These are phyloP conservation scores for Thermochaetoides thermophila DNA, from an alignment of 495 filamentous ascomycete genomes.

Conservation along the genomic window DNA sequence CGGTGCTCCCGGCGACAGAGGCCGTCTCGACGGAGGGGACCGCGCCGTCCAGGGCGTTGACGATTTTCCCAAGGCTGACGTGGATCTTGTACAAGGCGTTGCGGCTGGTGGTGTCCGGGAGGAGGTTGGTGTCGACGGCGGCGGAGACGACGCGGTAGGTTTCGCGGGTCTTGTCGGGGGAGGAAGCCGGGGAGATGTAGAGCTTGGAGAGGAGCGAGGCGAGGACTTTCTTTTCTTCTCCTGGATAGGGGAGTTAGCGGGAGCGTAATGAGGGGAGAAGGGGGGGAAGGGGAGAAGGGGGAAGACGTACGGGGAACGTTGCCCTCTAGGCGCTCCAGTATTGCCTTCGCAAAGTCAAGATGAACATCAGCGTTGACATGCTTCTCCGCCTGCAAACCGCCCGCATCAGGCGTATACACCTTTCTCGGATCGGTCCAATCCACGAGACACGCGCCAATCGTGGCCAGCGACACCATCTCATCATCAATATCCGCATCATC, in stretches of 20 bases:
- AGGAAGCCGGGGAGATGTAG: conserved; percentile 50
- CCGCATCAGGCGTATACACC: conserved; percentile 52
- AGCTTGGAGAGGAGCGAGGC: conserved; percentile 69
- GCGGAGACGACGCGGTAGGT: conserved; percentile 42
- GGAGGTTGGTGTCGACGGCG: conserved; percentile 55
- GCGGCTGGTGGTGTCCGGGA: conserved; percentile 52
- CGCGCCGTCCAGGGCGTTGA: conserved; percentile 36
- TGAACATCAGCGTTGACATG: conserved; percentile 53
- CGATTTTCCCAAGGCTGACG: conserved; percentile 45
- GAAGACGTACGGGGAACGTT: conserved; percentile 44
- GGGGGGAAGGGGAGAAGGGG: conserved; percentile 12
- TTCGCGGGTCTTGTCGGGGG: conserved; percentile 31
- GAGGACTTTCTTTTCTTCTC: conserved; percentile 75
- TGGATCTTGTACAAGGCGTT: conserved; percentile 73
- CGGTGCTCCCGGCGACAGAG: too few relatives aligned
- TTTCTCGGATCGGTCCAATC: conserved; percentile 96
- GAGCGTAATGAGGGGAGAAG: not conserved
- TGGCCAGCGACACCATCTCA: conserved; percentile 60
- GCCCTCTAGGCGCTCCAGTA: conserved; percentile 42
- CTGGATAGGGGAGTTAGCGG: conserved; percentile 29
- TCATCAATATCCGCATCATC: conserved; percentile 68
- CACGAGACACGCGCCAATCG: conserved; percentile 64
- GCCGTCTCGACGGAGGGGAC: conserved; percentile 8
- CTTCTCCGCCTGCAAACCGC: conserved; percentile 36
- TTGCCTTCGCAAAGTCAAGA: conserved; percentile 44